A percentile compares a stretch with the other conserved stretches of the same genome.
Conservation (phyloP, 768 basidiomycete genomes). For the Hysterangium stoloniferum region DNA sequence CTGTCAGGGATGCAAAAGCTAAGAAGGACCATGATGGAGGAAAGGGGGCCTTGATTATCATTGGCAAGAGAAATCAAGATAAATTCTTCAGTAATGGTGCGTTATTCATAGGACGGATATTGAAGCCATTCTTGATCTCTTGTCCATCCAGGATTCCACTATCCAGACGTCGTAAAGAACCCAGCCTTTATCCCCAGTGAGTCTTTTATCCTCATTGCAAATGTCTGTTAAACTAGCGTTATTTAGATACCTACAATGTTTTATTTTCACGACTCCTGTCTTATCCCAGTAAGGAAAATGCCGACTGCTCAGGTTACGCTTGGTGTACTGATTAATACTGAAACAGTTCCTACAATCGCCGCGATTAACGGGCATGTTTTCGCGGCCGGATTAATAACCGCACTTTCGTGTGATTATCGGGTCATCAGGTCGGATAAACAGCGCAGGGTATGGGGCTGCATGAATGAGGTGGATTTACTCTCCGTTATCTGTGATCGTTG, state of each 20-base stretch:
- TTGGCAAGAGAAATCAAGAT: conserved; percentile 66
- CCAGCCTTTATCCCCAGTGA: conserved; percentile 61
- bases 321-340: background rate
- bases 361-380: conserved; percentile 83
- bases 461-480: conserved; percentile 68
- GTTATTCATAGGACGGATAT: conserved; percentile 8
- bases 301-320: background rate
- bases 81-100: conserved; percentile 86
- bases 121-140: background rate
- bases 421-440: conserved; percentile 78
- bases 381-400: conserved; percentile 74
- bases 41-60: conserved; percentile 67
- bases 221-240: conserved; percentile 2
- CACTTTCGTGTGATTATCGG: conserved; percentile 80
- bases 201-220: conserved; percentile 13
- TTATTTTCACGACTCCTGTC: conserved; percentile 58
- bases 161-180: conserved; percentile 41
- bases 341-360: conserved; percentile 64
- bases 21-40: conserved; percentile 44
- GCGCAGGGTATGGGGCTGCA: conserved; percentile 78
- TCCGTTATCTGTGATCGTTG: background rate
- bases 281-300: conserved; percentile 56
- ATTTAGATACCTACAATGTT: conserved; percentile 65
- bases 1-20: conserved; percentile 37
- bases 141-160: conserved; percentile 60